Base-by-base conservation (phyloP, 2,329 filamentous ascomycete species). In the Penicillium frequentans region DNA sequence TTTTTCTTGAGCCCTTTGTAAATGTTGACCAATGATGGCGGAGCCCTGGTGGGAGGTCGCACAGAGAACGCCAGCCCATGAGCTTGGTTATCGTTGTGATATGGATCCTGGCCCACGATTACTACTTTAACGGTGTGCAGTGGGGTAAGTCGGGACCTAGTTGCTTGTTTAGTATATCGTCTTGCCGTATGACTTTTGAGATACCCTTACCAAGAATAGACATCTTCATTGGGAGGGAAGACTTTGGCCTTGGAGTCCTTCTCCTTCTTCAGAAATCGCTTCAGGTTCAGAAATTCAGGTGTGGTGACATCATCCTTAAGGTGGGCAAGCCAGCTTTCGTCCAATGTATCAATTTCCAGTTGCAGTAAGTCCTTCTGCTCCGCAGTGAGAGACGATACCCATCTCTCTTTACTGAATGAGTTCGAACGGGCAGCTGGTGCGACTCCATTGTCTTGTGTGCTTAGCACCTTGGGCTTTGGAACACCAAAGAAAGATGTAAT, bases 41-140 rank as follows among this genome's bases (percentile, higher is more conserved):
- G 95, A 1, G 93, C 91, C 4, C 86, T 85, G 0, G 91, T 96
- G 0, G 95, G 95, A 3, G 93, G 88, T 10, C 90, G 90, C 54
- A 98, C 93, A 48, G 91, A 96, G 82, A 99, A 99, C 72, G 90
- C 93, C 57, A 99, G 87, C 44, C 95, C 95, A 75, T 98, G 95
- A 50, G 95, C 95, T 81, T 99, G 95, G 75, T 96, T 96, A 73
- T 86, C 75, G 73, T 96, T 96, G 80, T 99, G 95, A 75, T 99
- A 99, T 3, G 95, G 95, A 73, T 99, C 95, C 79, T 99, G 95
- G 63, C 95, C 95, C 54, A 98, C 77, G 70, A 99, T 92, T 59
- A 99, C 93, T 56, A 90, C 90, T 75, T 96, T 96, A 73, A 98
- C 93, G 14, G 83, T 88, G 78, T 88, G 80, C 66, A 99, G 87